These are phyloP conservation scores for Neurospora sp. DNA, from an alignment of 495 filamentous ascomycete species.

Conservation along the genomic window DNA sequence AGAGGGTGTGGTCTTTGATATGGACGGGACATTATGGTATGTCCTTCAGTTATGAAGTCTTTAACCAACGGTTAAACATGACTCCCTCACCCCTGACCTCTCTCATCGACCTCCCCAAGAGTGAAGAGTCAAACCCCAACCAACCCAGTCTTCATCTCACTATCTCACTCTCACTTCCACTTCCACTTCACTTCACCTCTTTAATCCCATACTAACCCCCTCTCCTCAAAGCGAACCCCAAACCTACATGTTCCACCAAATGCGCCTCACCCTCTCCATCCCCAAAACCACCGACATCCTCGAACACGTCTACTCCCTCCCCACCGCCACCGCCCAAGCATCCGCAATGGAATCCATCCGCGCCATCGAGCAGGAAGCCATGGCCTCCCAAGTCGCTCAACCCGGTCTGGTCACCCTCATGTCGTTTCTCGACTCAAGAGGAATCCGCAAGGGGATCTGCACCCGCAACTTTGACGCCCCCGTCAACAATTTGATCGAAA, in stretches of 20 bases:
- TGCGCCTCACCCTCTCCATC: constrained; percentile 64
- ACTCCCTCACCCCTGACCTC: too few species aligned
- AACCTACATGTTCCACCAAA: constrained; percentile 86
- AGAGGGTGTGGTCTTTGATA: constrained; percentile 84
- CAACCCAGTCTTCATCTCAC: too few species aligned
- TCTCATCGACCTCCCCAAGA: too few species aligned
- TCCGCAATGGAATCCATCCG: constrained; percentile 62
- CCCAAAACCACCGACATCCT: constrained; percentile 69
- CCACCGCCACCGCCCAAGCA: constrained; percentile 45
- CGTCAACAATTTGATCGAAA: constrained; percentile 55
- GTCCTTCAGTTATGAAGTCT: constrained; percentile 6
- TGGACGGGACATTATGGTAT: constrained; percentile 90
- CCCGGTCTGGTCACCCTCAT: constrained; percentile 66
- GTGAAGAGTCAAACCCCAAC: too few species aligned
- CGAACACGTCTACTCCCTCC: constrained; percentile 70
- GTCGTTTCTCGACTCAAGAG: constrained; percentile 60
- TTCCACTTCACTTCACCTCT: too few species aligned
- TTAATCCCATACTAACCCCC: background rate
- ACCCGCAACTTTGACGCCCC: constrained; percentile 86
- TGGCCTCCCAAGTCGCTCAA: constrained; percentile 69
- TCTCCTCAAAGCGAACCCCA: constrained; percentile 58
- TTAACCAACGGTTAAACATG: too few species aligned
- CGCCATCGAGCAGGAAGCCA: constrained; percentile 67
- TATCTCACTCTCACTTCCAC: too few species aligned
- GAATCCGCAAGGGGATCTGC: constrained; percentile 71